Percentiles rank a stretch among this genome's conserved stretches.
These are phyloP conservation scores for Coniferiporia sulphurascens DNA, from an alignment of 1,284 basidiomycete species.

Conservation along the genomic window DNA sequence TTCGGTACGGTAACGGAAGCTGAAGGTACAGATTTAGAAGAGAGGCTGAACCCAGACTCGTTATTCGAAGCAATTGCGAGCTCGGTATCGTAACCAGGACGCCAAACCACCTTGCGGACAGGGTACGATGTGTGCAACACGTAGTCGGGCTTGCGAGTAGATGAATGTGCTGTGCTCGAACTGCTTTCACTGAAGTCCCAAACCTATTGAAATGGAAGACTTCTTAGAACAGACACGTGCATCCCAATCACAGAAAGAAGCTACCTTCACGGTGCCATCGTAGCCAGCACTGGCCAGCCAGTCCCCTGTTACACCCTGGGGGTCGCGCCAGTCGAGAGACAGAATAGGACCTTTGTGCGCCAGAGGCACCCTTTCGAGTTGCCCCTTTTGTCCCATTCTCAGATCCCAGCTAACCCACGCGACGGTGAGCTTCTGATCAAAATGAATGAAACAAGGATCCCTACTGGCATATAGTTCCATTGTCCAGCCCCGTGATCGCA, in stretches of 20 bases:
- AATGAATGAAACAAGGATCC: conserved; percentile 20
- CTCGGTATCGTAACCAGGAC: conserved; percentile 78
- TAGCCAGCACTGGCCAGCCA: conserved; percentile 84
- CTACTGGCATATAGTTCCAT: conserved; percentile 61
- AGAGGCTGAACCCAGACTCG: conserved; percentile 44
- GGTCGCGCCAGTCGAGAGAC: conserved; percentile 69
- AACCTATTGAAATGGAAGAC: conserved; percentile 39
- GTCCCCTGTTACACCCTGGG: conserved; percentile 45
- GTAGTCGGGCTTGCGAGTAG: conserved; percentile 55
- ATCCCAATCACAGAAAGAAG: conserved; percentile 16
- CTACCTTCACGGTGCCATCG: conserved; percentile 76
- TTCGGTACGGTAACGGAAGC: conserved; percentile 11
- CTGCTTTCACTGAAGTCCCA: conserved; percentile 59
- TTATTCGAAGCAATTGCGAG: conserved; percentile 67
- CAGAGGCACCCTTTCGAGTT: conserved; percentile 69
- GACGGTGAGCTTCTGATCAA: not conserved
- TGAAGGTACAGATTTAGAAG: conserved; percentile 23
- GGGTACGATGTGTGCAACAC: conserved; percentile 73
- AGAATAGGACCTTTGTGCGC: conserved; percentile 78
- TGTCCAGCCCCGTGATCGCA: conserved; percentile 75
- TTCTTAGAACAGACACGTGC: conserved; percentile 8
- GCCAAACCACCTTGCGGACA: conserved; percentile 72
- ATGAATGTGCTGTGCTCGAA: not conserved
- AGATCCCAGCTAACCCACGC: conserved; percentile 66
- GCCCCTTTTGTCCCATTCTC: conserved; percentile 63